Conservation (phyloP, 768 basidiomycete genomes). For the Psilocybe subaeruginosa region DNA sequence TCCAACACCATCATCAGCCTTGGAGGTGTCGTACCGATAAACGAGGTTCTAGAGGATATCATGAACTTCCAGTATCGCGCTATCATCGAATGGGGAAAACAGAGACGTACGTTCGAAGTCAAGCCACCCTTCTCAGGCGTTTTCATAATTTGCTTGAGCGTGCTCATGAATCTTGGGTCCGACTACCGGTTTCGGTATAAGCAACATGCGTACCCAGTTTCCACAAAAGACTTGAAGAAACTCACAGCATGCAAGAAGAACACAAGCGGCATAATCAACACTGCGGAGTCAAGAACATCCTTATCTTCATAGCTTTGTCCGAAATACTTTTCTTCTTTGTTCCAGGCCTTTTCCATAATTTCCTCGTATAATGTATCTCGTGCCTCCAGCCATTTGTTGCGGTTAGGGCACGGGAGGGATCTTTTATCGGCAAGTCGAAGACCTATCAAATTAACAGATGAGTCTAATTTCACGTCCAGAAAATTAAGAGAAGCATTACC, state of each 20-base stretch:
- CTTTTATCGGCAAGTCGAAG: constrained; percentile 94
- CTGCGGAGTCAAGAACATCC: constrained; percentile 80
- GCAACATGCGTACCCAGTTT: background rate
- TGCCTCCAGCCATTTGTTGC: constrained; percentile 69
- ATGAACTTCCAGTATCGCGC: background rate
- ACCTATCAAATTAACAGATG: constrained; percentile 36
- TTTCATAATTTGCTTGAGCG: constrained; percentile 81
- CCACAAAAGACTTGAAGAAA: constrained; percentile 10
- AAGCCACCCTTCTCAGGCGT: constrained; percentile 90
- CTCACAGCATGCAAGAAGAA: constrained; percentile 87
- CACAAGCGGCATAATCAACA: constrained; percentile 90
- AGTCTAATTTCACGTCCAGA: background rate
- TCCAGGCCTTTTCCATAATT: constrained; percentile 90
- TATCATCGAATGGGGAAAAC: background rate
- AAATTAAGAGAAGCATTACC: constrained; percentile 41
- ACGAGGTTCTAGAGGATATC: constrained; percentile 69
- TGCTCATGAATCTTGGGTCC: constrained; percentile 88
- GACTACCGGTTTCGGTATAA: constrained; percentile 45
- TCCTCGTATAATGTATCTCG: constrained; percentile 92
- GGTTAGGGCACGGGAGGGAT: constrained; percentile 82
- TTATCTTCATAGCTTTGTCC: constrained; percentile 92
- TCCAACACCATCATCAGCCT: constrained; percentile 91
- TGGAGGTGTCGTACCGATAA: constrained; percentile 86
- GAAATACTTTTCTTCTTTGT: constrained; percentile 67
- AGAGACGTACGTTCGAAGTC: constrained; percentile 72